Evolutionary conservation across 371 early-diverging fungal species (phyloP), one percentile per base, ranked within the genome.

Genomic region (Saksenaea oblongispora): DNA sequence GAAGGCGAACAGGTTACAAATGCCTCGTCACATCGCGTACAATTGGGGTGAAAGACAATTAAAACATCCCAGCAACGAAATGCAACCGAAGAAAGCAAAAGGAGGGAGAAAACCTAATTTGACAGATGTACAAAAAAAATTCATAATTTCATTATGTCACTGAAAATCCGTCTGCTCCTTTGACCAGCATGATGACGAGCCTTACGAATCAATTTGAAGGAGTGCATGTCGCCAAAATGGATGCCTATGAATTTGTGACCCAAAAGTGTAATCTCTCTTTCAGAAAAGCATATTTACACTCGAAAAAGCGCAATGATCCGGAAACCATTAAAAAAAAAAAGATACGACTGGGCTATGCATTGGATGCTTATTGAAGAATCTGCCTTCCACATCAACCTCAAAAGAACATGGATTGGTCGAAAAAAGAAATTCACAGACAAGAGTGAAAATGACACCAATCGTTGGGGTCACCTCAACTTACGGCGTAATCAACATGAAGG

Each of bases 21-120:
- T 44, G 8, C 44, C 0, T 17, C 18, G 36, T 36, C 5, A 13
- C 36, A 36, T 13, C 36, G 36, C 36, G 8, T 36, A 36, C 36
- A 36, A 36, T 13, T 36, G 36, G 36, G 5, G 13, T 13, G 36
- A 36, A 36, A 36, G n/a, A 36, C 36, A 13, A 36, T 36, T 13
- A 36, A 54, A 54, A 54, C n/a, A 31, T 31, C 27, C 55, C 14
- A 56, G 14, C 35, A 35, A 56, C 35, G 36, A 56, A 56, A 56
- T 56, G 35, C 57, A 56, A 9, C 57, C 57, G 13, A 56, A 56
- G 37, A 37, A n/a, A 17, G 4, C 57, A n/a, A 56, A 56, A 7
- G 15, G 35, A 0, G 56, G 27, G 26, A 55, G 56, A 55, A 0
- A 8, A 24, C 27, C 56, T 15, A 5, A 34, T 56, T 56, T 37